These are phyloP conservation scores for Funneliformis geosporum DNA, from an alignment of 192 early-diverging fungal genomes.

Conservation along the genomic window DNA sequence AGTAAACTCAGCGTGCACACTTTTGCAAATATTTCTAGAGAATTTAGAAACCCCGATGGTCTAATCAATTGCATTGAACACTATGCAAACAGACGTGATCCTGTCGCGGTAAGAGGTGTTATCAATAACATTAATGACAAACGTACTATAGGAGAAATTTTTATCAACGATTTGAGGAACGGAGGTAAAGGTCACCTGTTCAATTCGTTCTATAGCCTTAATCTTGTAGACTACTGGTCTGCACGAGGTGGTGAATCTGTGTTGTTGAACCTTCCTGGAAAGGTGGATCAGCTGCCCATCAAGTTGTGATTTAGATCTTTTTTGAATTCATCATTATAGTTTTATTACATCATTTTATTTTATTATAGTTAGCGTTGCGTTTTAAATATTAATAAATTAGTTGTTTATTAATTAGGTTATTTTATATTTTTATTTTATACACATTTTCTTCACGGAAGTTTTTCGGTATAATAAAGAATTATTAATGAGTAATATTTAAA, in stretches of 20 bases:
- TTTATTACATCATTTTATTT: too few relatives aligned
- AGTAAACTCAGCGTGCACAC: constrained; percentile 24
- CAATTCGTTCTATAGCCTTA: background rate
- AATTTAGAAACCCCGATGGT: background rate
- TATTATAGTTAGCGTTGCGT: too few relatives aligned
- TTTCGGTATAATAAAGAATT: too few relatives aligned
- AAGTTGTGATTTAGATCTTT: background rate
- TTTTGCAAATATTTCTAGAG: constrained; percentile 6
- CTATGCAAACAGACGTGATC: constrained; percentile 18
- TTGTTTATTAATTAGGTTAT: too few relatives aligned
- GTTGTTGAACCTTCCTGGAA: background rate
- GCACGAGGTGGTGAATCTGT: too few relatives aligned
- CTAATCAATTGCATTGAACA: constrained; percentile 7
- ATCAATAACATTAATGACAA: background rate
- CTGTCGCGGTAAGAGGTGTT: background rate
- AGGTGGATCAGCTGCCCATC: background rate
- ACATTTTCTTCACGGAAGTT: too few relatives aligned
- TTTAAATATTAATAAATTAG: too few relatives aligned
- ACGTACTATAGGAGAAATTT: background rate
- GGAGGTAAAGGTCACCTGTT: constrained; percentile 1
- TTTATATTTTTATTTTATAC: too few relatives aligned
- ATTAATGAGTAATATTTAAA: too few relatives aligned
- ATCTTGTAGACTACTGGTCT: background rate
- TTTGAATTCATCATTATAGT: too few relatives aligned
- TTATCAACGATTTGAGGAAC: background rate